These are phyloP conservation scores for Wallacemonas sp. DNA, from an alignment of 208 protist genomes.

Conservation along the genomic window DNA sequence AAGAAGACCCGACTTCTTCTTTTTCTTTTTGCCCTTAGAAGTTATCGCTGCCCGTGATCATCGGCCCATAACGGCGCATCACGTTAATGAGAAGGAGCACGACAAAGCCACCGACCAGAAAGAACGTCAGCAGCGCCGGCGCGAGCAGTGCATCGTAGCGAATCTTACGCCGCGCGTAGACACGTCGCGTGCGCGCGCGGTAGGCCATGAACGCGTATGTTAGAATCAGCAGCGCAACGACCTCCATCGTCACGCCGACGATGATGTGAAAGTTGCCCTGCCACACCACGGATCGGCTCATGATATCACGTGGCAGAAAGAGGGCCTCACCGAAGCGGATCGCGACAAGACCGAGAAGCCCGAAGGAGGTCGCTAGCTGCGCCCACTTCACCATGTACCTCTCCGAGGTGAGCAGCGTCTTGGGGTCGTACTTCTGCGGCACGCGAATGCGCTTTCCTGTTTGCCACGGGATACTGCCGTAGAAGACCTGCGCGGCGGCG, in stretches of 20 bases:
- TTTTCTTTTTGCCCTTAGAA: constrained; percentile 39
- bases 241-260: constrained; percentile 51
- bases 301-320: constrained; percentile 51
- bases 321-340: constrained; percentile 79
- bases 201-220: constrained; percentile 74
- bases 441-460: constrained; percentile 87
- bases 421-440: constrained; percentile 91
- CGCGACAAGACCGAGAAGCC: constrained; percentile 63
- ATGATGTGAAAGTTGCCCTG: constrained; percentile 66
- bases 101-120: constrained; percentile 46
- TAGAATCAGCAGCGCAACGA: constrained; percentile 50
- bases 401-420: constrained; percentile 87
- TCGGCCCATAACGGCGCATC: constrained; percentile 75
- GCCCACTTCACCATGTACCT: constrained; percentile 90
- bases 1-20: background rate
- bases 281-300: constrained; percentile 50
- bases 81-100: constrained; percentile 52
- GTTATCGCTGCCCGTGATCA: constrained; percentile 69
- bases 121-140: constrained; percentile 64
- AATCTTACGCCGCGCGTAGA: constrained; percentile 85
- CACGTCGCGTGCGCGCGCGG: constrained; percentile 67
- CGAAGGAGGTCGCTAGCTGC: constrained; percentile 63
- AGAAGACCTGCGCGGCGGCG: constrained; percentile 62
- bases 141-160: constrained; percentile 75
- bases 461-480: constrained; percentile 83